Evolutionary conservation across 1,139 yeast species (phyloP).

Genomic region (Pichia sp.): DNA sequence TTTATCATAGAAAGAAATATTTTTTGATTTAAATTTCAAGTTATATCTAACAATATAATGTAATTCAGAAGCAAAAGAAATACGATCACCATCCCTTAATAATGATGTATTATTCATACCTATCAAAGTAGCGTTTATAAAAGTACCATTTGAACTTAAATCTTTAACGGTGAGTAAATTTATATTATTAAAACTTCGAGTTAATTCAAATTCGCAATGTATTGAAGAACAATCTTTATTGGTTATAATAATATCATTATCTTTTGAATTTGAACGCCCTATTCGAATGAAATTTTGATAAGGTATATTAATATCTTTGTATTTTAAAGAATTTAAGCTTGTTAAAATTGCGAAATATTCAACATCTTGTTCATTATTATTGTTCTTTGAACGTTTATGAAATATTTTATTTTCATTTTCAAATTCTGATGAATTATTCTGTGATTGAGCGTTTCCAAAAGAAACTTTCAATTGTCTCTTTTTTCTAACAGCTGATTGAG

Average conservation of each 20-base stretch:
- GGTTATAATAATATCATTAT: conserved; percentile 45
- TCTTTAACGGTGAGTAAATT: conserved; percentile 48
- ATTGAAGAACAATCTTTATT: conserved; percentile 62
- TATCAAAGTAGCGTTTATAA: conserved; percentile 49
- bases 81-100: conserved; percentile 57
- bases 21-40: conserved; percentile 21
- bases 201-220: conserved; percentile 45
- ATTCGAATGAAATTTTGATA: conserved; percentile 20
- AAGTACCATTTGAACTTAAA: conserved; percentile 62
- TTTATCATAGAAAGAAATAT: conserved; percentile 46
- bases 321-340: conserved; percentile 5
- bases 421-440: neutral
- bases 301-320: conserved; percentile 7
- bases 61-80: conserved; percentile 57
- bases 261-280: conserved; percentile 54
- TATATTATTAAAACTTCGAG: conserved; percentile 31
- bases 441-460: neutral
- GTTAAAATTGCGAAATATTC: conserved; percentile 5
- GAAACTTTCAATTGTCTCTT: conserved; percentile 9
- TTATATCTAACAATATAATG: conserved; percentile 52
- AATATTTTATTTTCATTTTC: neutral
- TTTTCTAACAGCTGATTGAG: neutral
- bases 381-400: conserved; percentile 1
- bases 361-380: neutral
- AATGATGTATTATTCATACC: conserved; percentile 44